Conservation (phyloP, 345 rosid species). For the Citrus australasica region DNA sequence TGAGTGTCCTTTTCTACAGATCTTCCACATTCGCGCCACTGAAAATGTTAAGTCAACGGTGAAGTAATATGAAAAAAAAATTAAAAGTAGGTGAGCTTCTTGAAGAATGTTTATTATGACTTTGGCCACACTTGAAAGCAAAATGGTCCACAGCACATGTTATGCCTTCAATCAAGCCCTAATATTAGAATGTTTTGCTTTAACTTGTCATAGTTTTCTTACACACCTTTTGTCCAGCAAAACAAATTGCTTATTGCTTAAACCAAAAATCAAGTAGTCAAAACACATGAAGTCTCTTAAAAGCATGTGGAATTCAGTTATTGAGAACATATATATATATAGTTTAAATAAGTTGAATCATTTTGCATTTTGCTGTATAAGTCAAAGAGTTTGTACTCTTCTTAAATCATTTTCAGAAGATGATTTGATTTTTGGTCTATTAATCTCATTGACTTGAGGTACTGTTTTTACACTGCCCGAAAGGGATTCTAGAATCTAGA, state of each 20-base stretch:
- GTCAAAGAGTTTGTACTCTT: not conserved
- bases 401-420: not conserved
- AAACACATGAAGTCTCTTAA: not conserved
- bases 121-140: not conserved
- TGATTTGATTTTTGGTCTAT: not conserved
- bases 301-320: not conserved
- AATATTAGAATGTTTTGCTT: not conserved
- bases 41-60: not conserved
- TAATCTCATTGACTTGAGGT: too few relatives aligned
- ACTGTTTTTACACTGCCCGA: too few relatives aligned
- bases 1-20: not conserved
- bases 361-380: not conserved
- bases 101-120: not conserved
- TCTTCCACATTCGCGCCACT: not conserved
- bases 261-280: not conserved
- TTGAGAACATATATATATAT: not conserved
- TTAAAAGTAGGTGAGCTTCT: not conserved
- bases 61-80: not conserved
- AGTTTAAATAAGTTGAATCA: not conserved
- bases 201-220: not conserved
- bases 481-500: not conserved
- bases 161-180: not conserved
- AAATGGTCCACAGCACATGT: not conserved
- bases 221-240: not conserved
- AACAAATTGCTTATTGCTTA: not conserved